Evolutionary conservation across 2,329 filamentous ascomycete genomes (phyloP), one percentile per base, ranked within the genome.

Genomic region (Aspergillus quadricinctus): DNA sequence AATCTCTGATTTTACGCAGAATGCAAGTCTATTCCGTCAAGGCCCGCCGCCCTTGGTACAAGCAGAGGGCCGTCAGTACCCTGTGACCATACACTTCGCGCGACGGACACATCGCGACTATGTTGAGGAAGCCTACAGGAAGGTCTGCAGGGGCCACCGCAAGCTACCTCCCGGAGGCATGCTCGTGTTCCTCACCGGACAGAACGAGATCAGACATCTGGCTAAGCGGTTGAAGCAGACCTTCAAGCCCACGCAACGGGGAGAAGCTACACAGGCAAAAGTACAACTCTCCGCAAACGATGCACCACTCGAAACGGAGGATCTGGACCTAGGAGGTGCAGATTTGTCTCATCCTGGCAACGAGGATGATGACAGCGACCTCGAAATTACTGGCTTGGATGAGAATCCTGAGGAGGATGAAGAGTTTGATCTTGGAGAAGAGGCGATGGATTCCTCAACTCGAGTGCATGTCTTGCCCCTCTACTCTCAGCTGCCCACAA

Each of bases 151-250:
- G 69, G 94, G 92, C 0, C 94, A 99, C 72, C 85, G 85, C 59
- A 96, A 97, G 70, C 81, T 99, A 7, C 94, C 94, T 2, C 86
- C 89, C 0, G 94, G 94, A 9, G 91, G 89, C 8, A 94, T 99
- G 69, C 82, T 99, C 23, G 91, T 97, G 0, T 99, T 99, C 67
- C 76, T 99, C 53, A 99, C 94, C 0, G 92, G 94, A 0, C 90
- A 96, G 64, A 90, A 91, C 61, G 95, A 99, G 70, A 99, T 99
- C 57, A 80, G 84, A 45, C 83, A 89, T 49, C 80, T 99, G n/a
- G 88, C 87, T 61, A 94, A 92, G 71, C 84, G 83, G 40, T 76
- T 99, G 27, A 91, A 88, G 67, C 80, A 88, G 50, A 80, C 84
- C 78, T 90, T 80, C 78, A 83, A 67, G 77, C 83, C 56, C 69